phyloP scores from a whole-genome alignment of 225 moss, liverwort and hornwort species.

The Neckera pumila region DNA sequence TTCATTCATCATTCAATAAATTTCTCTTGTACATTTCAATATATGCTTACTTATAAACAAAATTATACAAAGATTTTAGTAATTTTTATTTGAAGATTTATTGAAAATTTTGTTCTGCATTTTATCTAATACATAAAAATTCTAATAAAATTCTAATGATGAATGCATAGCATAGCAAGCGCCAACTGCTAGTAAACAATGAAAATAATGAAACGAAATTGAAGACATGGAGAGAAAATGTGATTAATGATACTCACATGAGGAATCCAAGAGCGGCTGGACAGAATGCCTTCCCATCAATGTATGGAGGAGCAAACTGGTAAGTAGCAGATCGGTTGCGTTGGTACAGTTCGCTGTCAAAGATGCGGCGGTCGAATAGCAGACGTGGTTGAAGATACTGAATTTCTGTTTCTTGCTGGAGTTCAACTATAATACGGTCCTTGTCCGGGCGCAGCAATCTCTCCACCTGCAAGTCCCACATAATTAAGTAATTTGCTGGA shows the following conservation, averaged over 20 bases:
- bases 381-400: constrained; percentile 84
- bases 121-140: no score
- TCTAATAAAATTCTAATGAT: no score
- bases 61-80: no score
- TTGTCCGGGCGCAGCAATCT: constrained; percentile 57
- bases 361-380: constrained; percentile 73
- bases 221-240: background rate
- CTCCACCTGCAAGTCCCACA: constrained; percentile 47
- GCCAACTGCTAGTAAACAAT: no score
- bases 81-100: no score
- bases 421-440: constrained; percentile 72
- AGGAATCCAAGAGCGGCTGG: constrained; percentile 78
- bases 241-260: constrained; percentile 47
- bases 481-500: background rate
- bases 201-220: background rate
- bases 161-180: no score
- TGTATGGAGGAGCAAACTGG: constrained; percentile 91
- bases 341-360: constrained; percentile 68
- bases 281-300: constrained; percentile 91
- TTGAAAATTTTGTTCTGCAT: no score
- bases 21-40: no score
- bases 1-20: no score
- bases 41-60: no score
- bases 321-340: constrained; percentile 80
- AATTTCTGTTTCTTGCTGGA: constrained; percentile 82